These are phyloP conservation scores for Linderniella brevidens DNA, from an alignment of 257 asterid species.

Conservation along the genomic window DNA sequence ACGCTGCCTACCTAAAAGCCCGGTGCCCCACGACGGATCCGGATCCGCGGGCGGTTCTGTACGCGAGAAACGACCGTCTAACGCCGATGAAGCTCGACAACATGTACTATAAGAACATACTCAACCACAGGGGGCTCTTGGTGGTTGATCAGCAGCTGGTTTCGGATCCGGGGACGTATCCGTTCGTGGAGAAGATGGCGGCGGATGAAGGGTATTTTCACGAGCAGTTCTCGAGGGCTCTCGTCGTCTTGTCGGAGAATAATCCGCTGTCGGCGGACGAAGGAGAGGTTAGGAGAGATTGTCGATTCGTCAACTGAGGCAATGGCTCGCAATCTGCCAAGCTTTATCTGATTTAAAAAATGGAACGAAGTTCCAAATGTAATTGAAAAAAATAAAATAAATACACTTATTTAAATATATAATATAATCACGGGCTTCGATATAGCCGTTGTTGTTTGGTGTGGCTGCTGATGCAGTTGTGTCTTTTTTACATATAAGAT, in stretches of 20 bases:
- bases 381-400: no score
- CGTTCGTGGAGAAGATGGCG: slow-evolving; percentile 64
- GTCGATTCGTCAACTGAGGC: slow-evolving; percentile 30
- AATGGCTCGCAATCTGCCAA: no score
- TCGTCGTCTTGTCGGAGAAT: slow-evolving; percentile 46
- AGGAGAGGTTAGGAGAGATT: slow-evolving; percentile 58
- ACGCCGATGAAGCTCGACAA: slow-evolving; percentile 63
- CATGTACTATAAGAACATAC: slow-evolving; percentile 44
- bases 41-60: slow-evolving; percentile 34
- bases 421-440: background rate
- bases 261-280: slow-evolving; percentile 36
- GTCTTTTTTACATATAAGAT: no score
- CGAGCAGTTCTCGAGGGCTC: slow-evolving; percentile 44
- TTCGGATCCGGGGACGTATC: slow-evolving; percentile 37
- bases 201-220: slow-evolving; percentile 50
- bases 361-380: no score
- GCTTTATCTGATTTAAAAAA: no score
- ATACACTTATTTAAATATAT: background rate
- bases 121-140: slow-evolving; percentile 38
- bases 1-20: slow-evolving; percentile 37
- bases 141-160: slow-evolving; percentile 42
- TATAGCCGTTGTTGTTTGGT: no score
- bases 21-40: slow-evolving; percentile 52
- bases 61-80: slow-evolving; percentile 53
- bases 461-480: no score